Base-by-base conservation (phyloP, 208 protist species). In the Wallacemonas sp. region DNA sequence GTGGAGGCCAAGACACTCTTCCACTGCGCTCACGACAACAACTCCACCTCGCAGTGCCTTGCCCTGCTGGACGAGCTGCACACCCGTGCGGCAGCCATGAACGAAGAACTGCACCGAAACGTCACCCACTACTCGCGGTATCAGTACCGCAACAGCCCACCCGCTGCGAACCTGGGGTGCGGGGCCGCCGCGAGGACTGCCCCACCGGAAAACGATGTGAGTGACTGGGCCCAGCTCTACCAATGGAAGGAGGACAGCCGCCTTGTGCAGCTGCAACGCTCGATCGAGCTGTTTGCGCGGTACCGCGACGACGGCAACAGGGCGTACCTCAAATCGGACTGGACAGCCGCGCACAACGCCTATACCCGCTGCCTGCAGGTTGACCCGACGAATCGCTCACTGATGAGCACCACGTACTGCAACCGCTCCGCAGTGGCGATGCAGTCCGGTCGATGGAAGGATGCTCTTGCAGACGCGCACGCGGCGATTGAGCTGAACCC, bases 361-460 rank as follows among this genome's bases (percentile, higher is more conserved):
- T 92, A 94, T 70, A 87, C 85, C 15, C 76, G 71, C 22, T 86
- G 79, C 61, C 78, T 93, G 36, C 61, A 79, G 32, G 42, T 85
- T 33, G 82, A 91, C 71, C 73, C 79, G 41, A 60, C 63, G 19
- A 93, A 94, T 65, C 50, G 63, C 21, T 83, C 78, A 15, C 76
- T 95, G 17, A 63, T 90, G 24, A 74, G 81, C 21, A 65, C 80
- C 27, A 85, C 83, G 3, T 81, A 92, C 66, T 90, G 85, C 66
- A 93, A 94, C 54, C 85, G 91, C 15, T 79, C 87, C 17, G 85
- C 91, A n/a, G 79, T 86, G 34, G 81, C 76, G 46, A 92, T 93
- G 70, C 85, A 96, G 73, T 53, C 63, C 27, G 77, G 71, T 0
- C 69, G 78, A 10, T 92, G 77, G 83, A 57, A 48, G 4, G 80